Base-by-base conservation (phyloP, 306 rosid species). In the Cicer bijugum region DNA sequence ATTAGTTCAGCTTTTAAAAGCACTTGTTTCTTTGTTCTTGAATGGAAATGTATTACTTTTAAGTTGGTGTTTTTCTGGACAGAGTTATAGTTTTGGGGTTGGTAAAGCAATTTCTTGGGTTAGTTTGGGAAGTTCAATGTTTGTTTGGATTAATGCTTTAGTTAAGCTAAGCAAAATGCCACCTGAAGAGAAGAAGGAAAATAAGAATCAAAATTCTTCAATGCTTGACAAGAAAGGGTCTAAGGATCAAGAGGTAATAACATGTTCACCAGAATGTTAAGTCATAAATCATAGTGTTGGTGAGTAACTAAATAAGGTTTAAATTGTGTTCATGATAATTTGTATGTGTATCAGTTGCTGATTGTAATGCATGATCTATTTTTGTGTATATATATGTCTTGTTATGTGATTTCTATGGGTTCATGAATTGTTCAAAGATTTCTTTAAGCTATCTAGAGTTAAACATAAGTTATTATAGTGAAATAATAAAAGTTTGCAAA, bases 61-160 rank as follows among this genome's bases (percentile, higher is more conserved):
- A 6, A 61, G 87, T 77, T 84, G 87, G 85, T 68, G 78, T 9
- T 77, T 81, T 35, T 77, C 87, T n/a, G 85, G 87, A 37, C 74
- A 68, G 80, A 0, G 35, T 9, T 84, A 77, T 12, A 75, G 67
- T 63, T 46, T 68, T 56, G 87, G 77, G 28, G 77, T 81, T 77
- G 84, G 81, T 1, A 81, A 74, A 57, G 85, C 83, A 12, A 77
- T 84, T 1, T 73, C 80, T 35, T 81, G 87, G 85, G 81, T 84
- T 57, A 69, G 87, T 37, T 35, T 81, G 80, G 87, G 87, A 0
- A 77, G 83, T 33, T 72, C 84, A 40, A 64, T 84, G 72, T 75
- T 81, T 81, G 85, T 84, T 64, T 81, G 85, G 85, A 77, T 77
- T 51, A 81, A 84, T 83, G 75, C 72, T 74, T 47, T 76, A 8